Evolutionary conservation across 306 rosid genomes (phyloP).

Genomic region (Inga leiocalycina): DNA sequence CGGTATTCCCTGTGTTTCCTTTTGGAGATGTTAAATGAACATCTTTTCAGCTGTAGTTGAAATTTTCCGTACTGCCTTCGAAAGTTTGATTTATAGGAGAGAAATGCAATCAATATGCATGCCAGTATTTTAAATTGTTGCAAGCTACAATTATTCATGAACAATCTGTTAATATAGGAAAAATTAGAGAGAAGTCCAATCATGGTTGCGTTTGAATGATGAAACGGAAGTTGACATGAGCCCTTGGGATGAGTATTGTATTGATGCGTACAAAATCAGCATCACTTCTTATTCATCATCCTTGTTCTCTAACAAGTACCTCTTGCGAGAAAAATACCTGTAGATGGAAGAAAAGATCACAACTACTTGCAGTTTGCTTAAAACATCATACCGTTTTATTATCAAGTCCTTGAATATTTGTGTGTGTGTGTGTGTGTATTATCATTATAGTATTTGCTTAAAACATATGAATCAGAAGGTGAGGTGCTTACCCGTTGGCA

Average conservation of each 20-base stretch:
- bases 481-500: neutral
- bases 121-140: neutral
- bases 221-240: neutral
- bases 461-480: neutral
- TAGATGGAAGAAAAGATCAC: neutral
- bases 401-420: neutral
- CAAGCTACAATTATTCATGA: neutral
- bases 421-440: too few species aligned
- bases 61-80: constrained; percentile 10
- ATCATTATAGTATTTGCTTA: too few species aligned
- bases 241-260: neutral
- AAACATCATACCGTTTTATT: neutral
- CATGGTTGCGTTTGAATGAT: neutral
- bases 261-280: neutral
- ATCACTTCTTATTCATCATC: neutral
- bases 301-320: neutral
- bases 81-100: constrained; percentile 14
- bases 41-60: constrained; percentile 12
- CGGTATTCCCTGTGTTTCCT: neutral
- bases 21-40: neutral
- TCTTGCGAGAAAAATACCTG: neutral
- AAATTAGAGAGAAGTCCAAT: neutral
- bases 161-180: neutral
- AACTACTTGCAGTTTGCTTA: neutral
- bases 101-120: constrained; percentile 11